Base-by-base conservation (phyloP, 495 filamentous ascomycete genomes). In the Hyaloscypha bicolor region DNA sequence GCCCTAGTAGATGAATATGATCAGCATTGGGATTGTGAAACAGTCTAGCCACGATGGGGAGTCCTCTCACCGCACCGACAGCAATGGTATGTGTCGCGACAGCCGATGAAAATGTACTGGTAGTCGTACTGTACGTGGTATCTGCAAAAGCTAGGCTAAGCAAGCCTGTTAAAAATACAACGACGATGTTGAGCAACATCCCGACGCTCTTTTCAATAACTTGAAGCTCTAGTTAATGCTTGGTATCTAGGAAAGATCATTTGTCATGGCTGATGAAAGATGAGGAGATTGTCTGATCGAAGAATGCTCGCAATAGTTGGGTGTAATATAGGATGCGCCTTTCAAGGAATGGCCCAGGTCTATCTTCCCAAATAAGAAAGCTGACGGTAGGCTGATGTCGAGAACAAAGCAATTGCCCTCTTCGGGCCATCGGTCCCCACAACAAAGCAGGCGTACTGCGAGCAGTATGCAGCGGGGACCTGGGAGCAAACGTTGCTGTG, bases 61-160 rank as follows among this genome's bases (percentile, higher is more conserved):
- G 16, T 55, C 51, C 6, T 69, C 76, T 16, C 74, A 78, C 77
- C 9, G 65, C 68, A 45, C 77, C 78, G n/a, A 79, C 77, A 2
- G 65, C 59, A 29, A 79, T 70, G 12, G 62, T 64, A 33, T 73
- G 65, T 35, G 75, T 78, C 52, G 62, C 57, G n/a, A 60, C 69
- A 4, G 71, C 30, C 14, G 69, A 42, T 4, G 52, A 37, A 16
- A 76, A 70, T 9, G 66, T 64, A 11, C n/a, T 63, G 42, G 56
- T 29, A 30, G n/a, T 52, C 9, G 58, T 60, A 25, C 25, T 25
- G 2, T 25, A 25, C 29, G 59, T 4, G 32, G 42, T 55, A 16
- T 16, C 16, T 29, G 48, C 63, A 33, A 39, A 11, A 16, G 31
- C 21, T 32, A 29, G 60, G 31, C 48, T 55, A 60, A 59, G 30